Evolutionary conservation across 306 rosid genomes (phyloP).

Genomic region (Rosa multiflora): DNA sequence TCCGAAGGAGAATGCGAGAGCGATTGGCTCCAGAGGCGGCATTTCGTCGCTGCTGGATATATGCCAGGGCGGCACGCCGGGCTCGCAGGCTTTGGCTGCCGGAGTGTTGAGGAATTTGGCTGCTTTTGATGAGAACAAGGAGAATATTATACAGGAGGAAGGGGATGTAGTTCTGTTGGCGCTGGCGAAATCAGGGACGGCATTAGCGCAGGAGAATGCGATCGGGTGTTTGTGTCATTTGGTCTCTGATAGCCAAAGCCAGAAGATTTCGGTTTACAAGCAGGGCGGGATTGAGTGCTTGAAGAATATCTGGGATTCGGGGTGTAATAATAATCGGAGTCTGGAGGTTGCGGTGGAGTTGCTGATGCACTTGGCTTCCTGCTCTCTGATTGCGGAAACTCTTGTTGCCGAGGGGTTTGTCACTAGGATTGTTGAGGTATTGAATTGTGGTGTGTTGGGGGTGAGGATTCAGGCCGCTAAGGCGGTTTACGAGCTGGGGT

Average conservation of each 20-base stretch:
- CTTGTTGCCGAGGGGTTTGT: slow-evolving; percentile 61
- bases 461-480: slow-evolving; percentile 68
- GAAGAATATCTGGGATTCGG: slow-evolving; percentile 83
- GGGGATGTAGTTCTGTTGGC: slow-evolving; percentile 61
- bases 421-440: slow-evolving; percentile 44
- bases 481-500: slow-evolving; percentile 67
- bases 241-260: slow-evolving; percentile 51
- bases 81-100: slow-evolving; percentile 82
- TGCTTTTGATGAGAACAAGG: slow-evolving; percentile 52
- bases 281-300: slow-evolving; percentile 76
- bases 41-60: slow-evolving; percentile 84
- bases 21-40: slow-evolving; percentile 86
- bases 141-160: slow-evolving; percentile 71
- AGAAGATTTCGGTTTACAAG: slow-evolving; percentile 51
- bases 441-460: slow-evolving; percentile 69
- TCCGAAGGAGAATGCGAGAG: slow-evolving; percentile 74
- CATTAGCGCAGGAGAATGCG: slow-evolving; percentile 70
- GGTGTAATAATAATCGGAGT: slow-evolving; percentile 35
- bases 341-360: slow-evolving; percentile 72
- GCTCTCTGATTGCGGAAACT: slow-evolving; percentile 49
- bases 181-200: slow-evolving; percentile 68
- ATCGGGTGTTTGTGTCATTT: slow-evolving; percentile 71
- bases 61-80: slow-evolving; percentile 84
- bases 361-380: slow-evolving; percentile 56
- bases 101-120: slow-evolving; percentile 73